Base-by-base conservation (phyloP, 495 filamentous ascomycete species). In the Lophiostoma macrostomum region DNA sequence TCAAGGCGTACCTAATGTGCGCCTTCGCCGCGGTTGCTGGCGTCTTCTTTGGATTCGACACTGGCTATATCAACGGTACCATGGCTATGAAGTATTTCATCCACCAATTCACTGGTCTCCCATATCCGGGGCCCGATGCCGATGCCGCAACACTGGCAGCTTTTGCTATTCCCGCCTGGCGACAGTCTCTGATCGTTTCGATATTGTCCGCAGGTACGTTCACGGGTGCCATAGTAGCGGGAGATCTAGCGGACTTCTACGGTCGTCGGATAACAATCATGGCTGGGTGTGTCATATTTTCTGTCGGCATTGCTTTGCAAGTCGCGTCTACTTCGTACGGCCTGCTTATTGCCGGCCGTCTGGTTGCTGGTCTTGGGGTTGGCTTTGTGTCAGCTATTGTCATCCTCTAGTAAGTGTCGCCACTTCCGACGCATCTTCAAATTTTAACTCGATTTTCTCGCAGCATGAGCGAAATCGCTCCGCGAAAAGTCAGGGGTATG, bases 291-390 rank as follows among this genome's bases (percentile, higher is more conserved):
- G 36, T 22, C 16, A 57, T 72, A 59, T 72, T 70, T 60, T 61
- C 61, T 19, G 39, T 69, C 45, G 69, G 69, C 60, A 64, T 72
- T 45, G 50, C 62, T 30, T 50, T 72, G 10, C 69, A 72, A 41
- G 58, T 59, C 24, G 67, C 69, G 5, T 59, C 57, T 13, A 81
- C 78, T 10, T 64, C 75, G 0, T 76, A 90, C 16, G 81, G 82
- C 3, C 70, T 91, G 12, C 82, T 94, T 50, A 76, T 87, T 5
- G 83, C 82, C 22, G 89, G 89, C 29, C 83, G 89, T 44, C 81
- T 90, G 61, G 80, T 94, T 51, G 88, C 89, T 45, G 89, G 89
- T 29, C 75, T 87, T 25, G 88, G 89, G 57, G 88, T 95, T 38
- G 89, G 89, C 55, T 73, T 93, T 50, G 76, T 91, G 13, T 91